Percentiles rank a stretch among this genome's conserved stretches.
These are phyloP conservation scores for Suhomyces chickasaworum DNA, from an alignment of 1,139 yeast species.

Conservation along the genomic window DNA sequence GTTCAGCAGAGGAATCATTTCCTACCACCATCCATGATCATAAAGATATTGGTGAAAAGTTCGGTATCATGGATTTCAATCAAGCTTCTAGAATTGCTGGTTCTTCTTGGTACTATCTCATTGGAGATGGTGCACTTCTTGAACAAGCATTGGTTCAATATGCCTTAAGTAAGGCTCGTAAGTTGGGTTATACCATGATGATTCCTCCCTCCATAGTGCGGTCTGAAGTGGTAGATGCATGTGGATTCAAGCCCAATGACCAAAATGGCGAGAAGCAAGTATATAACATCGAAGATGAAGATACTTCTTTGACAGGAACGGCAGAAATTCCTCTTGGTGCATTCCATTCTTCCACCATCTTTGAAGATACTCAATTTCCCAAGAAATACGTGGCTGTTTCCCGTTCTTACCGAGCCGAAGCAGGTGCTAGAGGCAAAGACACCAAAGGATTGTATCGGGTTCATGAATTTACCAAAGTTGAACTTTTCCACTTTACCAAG, in stretches of 20 bases:
- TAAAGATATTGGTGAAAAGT: conserved; percentile 58
- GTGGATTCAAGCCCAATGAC: conserved; percentile 96
- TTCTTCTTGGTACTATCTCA: conserved; percentile 82
- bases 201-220: conserved; percentile 87
- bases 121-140: conserved; percentile 83
- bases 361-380: conserved; percentile 42
- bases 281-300: conserved; percentile 56
- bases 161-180: conserved; percentile 66
- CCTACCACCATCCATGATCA: conserved; percentile 50
- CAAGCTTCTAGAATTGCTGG: conserved; percentile 81
- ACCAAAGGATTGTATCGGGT: conserved; percentile 92
- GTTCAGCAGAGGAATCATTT: conserved; percentile 30
- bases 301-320: conserved; percentile 81
- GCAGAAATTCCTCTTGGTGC: conserved; percentile 97
- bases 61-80: conserved; percentile 68
- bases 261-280: conserved; percentile 85
- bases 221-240: conserved; percentile 75
- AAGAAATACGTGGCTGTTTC: conserved; percentile 76
- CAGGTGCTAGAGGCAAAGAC: conserved; percentile 94
- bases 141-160: conserved; percentile 90
- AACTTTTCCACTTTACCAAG: conserved; percentile 80
- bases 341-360: conserved; percentile 42
- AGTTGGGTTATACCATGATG: conserved; percentile 67
- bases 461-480: conserved; percentile 97
- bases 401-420: conserved; percentile 92